phyloP scores from a whole-genome alignment of 225 moss, liverwort and hornwort genomes.

The Straminergon stramineum region DNA sequence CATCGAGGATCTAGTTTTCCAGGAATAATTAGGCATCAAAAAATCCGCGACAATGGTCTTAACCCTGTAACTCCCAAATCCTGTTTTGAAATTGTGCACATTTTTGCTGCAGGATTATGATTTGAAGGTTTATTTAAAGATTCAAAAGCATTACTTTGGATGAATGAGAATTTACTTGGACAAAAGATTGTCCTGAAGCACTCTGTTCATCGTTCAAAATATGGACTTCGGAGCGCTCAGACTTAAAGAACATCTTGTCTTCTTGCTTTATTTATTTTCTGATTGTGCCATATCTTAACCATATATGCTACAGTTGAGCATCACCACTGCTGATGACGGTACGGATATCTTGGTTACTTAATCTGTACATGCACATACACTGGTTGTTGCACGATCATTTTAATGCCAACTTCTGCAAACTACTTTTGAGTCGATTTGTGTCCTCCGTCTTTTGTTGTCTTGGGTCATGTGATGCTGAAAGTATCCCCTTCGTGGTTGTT shows the following conservation, averaged over 20 bases:
- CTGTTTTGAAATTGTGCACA: background rate
- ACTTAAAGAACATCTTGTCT: background rate
- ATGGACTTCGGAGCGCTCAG: background rate
- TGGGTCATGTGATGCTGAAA: constrained; percentile 6
- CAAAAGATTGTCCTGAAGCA: background rate
- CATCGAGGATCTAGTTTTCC: background rate
- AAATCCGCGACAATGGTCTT: background rate
- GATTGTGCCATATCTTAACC: constrained; percentile 20
- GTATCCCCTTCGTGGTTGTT: background rate
- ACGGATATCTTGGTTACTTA: constrained; percentile 1
- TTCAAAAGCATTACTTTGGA: background rate
- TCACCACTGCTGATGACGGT: constrained; percentile 38
- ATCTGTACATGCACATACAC: background rate
- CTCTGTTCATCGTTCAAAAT: background rate
- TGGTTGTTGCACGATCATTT: background rate
- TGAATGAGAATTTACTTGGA: background rate
- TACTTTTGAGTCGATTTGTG: background rate
- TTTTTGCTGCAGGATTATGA: background rate
- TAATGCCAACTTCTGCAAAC: background rate
- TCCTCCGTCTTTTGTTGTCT: background rate
- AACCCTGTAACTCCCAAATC: background rate
- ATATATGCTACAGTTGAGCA: constrained; percentile 17
- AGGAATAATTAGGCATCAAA: background rate
- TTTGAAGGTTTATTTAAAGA: too few species aligned
- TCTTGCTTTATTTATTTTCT: background rate